Evolutionary conservation across 495 filamentous ascomycete genomes (phyloP), one percentile per base, ranked within the genome.

Genomic region (Pyronema omphalodes): DNA sequence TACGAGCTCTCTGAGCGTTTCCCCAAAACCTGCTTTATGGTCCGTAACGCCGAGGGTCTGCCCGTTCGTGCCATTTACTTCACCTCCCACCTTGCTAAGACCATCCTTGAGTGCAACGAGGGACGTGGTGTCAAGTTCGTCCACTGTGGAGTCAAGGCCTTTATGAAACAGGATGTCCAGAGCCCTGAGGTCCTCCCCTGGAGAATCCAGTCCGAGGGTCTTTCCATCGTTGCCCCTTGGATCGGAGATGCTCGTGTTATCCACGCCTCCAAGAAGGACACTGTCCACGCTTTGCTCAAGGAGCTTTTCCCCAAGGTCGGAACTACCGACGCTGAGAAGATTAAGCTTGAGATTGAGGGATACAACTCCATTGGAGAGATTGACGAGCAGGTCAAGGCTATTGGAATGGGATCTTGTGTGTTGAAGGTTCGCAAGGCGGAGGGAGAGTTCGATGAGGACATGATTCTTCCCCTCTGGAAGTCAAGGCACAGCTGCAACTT

Each of bases 251-350:
- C 79, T 37, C 72, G 89, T 3, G 73, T 84, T n/a, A 76, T 98
- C 9, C 71, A 74, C 2, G 71, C 94, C 36, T 78, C 73, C 39
- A 82, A 81, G 63, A 79, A 80, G 64, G 76, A 77, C 54, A 96
- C 88, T 4, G 72, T 98, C 45, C 74, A 74, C 44, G 79, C 74
- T 55, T 73, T 98, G 15, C 74, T 98, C 37, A 79, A 86, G 29
- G 89, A 98, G 73, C 88, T 96, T 82, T 98, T 96, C 70, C 88
- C 89, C 37, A 88, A 85, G 67, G 75, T 95, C 73, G 53, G 94
- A 23, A 81, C 79, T 40, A 89, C 94, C 69, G 88, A 95, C 56
- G 86, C 83, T 39, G 82, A 84, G 69, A 72, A 75, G 18, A 81
- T 87, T 1, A 88, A 87, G 6, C 18, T n/a, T 9, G 52, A 54